phyloP scores from a whole-genome alignment of 2,329 filamentous ascomycete genomes.

The Fusarium pseudocircinatum region DNA sequence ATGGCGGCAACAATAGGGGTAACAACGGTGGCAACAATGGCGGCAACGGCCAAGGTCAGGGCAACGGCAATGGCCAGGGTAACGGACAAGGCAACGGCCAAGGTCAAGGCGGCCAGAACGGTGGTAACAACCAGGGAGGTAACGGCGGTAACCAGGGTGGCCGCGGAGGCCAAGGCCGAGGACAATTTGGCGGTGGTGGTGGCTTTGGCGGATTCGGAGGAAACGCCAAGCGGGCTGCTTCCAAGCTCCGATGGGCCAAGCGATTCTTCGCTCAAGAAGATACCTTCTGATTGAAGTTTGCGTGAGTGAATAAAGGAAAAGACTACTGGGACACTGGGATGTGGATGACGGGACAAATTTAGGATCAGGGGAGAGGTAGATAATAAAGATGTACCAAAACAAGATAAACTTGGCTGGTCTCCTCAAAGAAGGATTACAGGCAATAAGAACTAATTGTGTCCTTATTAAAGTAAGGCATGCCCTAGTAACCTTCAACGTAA shows the following conservation, averaged over 20 bases:
- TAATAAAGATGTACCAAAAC: neutral
- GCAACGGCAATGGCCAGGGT: neutral
- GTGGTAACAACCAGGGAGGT: neutral
- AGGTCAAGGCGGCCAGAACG: neutral
- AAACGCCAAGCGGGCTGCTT: slow-evolving; percentile 19
- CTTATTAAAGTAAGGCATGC: neutral
- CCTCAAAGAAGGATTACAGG: neutral
- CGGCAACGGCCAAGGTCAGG: neutral
- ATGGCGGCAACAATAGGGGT: neutral
- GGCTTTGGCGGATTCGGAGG: slow-evolving; percentile 16
- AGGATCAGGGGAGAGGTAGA: neutral
- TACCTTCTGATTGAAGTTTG: neutral
- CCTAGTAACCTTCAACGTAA: neutral
- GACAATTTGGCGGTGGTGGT: neutral
- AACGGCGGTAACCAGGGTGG: neutral
- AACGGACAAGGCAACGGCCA: neutral
- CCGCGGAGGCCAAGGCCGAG: neutral
- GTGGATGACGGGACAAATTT: neutral
- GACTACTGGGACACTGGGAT: neutral
- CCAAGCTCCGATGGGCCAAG: slow-evolving; percentile 25
- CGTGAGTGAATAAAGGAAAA: neutral
- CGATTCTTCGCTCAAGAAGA: neutral
- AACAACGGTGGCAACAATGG: slow-evolving; percentile 19
- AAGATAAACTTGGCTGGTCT: neutral
- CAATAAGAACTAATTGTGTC: neutral